Conservation (phyloP, 78 protist genomes). For the Speleostelium caveatum region DNA sequence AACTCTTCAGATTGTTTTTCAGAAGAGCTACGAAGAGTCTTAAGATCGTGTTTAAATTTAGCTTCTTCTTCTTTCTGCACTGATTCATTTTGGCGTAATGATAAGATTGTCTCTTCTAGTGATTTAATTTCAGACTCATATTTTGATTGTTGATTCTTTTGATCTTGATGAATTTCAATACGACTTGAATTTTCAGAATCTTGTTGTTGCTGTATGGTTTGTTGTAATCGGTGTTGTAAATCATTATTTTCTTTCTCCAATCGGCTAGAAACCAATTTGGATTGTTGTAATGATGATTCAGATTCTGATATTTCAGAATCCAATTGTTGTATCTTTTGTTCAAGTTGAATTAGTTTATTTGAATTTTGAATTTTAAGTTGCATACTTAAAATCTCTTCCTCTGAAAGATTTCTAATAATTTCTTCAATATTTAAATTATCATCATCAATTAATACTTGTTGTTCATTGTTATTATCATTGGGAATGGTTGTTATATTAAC, state of each 20-base stretch:
- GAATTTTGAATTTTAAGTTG: constrained; percentile 58
- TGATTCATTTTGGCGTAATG: background rate
- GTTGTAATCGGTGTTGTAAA: background rate
- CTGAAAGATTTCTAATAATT: constrained; percentile 54
- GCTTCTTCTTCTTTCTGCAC: background rate
- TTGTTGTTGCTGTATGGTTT: background rate
- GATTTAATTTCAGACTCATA: background rate
- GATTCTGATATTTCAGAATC: background rate
- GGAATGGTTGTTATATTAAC: too few relatives aligned
- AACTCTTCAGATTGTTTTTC: constrained; percentile 24
- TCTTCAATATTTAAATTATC: constrained; percentile 62
- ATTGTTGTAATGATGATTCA: background rate
- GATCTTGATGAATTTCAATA: background rate
- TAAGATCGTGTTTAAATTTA: too few relatives aligned
- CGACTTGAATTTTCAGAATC: background rate
- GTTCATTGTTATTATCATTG: too few relatives aligned
- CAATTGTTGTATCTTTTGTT: constrained; percentile 32
- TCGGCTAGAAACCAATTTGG: background rate
- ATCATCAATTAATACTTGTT: background rate
- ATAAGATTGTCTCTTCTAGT: background rate
- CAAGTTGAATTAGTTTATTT: constrained; percentile 27
- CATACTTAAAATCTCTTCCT: constrained; percentile 62
- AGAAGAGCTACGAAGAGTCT: too few relatives aligned
- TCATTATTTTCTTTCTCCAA: constrained; percentile 15
- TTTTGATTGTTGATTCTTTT: background rate